A percentile compares a stretch with the other conserved stretches of the same genome.
phyloP scores from a whole-genome alignment of 805 yeast genomes.

The Clavispora vitiphila region DNA sequence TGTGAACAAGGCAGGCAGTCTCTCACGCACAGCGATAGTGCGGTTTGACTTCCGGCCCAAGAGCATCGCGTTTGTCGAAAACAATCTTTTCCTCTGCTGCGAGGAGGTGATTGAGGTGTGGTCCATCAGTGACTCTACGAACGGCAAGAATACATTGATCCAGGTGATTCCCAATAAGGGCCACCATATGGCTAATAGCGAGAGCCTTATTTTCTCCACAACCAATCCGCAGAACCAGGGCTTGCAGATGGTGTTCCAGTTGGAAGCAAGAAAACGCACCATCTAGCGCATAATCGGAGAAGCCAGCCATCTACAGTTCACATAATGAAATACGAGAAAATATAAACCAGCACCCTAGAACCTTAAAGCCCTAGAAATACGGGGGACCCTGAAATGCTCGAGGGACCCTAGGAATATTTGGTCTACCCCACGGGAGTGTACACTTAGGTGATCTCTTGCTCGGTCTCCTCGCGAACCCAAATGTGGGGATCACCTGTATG shows the following conservation, averaged over 20 bases:
- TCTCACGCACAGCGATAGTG: constrained; percentile 41
- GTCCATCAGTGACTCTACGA: constrained; percentile 45
- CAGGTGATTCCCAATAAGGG: constrained; percentile 75
- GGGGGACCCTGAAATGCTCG: too few species aligned
- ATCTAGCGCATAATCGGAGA: too few species aligned
- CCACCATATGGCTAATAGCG: constrained; percentile 31
- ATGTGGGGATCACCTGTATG: not conserved
- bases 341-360: too few species aligned
- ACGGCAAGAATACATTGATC: constrained; percentile 43
- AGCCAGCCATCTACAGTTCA: not conserved
- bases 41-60: constrained; percentile 39
- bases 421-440: too few species aligned
- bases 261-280: constrained; percentile 3
- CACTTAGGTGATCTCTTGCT: too few species aligned
- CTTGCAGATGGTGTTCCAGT: constrained; percentile 50
- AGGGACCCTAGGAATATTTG: too few species aligned
- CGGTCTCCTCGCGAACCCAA: too few species aligned
- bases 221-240: constrained; percentile 65
- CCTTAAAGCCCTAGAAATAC: too few species aligned
- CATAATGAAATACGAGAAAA: too few species aligned
- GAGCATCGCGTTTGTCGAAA: constrained; percentile 28
- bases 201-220: constrained; percentile 31
- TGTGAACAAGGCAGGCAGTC: constrained; percentile 53
- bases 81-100: constrained; percentile 43
- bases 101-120: constrained; percentile 70